phyloP scores from a whole-genome alignment of 73 alveolate genomes.

The Strombidium stylifer region DNA sequence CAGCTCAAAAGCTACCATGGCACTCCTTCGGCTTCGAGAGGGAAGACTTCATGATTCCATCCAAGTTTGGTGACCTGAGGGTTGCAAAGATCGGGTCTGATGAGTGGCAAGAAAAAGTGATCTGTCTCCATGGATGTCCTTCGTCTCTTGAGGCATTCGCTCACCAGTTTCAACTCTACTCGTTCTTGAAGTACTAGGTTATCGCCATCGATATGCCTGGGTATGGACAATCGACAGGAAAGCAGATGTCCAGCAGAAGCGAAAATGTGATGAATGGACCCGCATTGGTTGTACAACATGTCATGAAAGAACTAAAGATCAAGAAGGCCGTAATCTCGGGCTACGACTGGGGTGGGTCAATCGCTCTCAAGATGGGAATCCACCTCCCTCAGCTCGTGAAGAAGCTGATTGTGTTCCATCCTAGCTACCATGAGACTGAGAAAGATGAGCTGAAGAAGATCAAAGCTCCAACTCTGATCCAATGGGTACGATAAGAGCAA shows the following conservation, averaged over 20 bases:
- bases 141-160: too few relatives aligned
- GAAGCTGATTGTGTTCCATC: background rate
- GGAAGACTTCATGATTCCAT: too few relatives aligned
- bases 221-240: slow-evolving; percentile 2
- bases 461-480: background rate
- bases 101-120: too few relatives aligned
- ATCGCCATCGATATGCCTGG: slow-evolving; percentile 8
- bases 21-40: too few relatives aligned
- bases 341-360: slow-evolving; percentile 23
- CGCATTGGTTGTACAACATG: background rate
- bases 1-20: too few relatives aligned
- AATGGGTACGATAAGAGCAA: slow-evolving; percentile 5
- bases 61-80: too few relatives aligned
- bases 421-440: background rate
- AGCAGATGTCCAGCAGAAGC: background rate
- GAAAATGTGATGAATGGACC: slow-evolving; percentile 1
- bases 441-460: slow-evolving; percentile 9
- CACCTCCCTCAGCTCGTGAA: background rate
- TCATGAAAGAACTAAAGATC: background rate
- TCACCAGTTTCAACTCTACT: too few relatives aligned
- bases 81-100: too few relatives aligned
- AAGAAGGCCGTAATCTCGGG: background rate
- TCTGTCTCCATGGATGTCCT: too few relatives aligned
- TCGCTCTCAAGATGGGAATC: background rate
- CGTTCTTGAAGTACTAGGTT: too few relatives aligned